phyloP scores from a whole-genome alignment of 441 rosid species.

The Breynia disticha region DNA sequence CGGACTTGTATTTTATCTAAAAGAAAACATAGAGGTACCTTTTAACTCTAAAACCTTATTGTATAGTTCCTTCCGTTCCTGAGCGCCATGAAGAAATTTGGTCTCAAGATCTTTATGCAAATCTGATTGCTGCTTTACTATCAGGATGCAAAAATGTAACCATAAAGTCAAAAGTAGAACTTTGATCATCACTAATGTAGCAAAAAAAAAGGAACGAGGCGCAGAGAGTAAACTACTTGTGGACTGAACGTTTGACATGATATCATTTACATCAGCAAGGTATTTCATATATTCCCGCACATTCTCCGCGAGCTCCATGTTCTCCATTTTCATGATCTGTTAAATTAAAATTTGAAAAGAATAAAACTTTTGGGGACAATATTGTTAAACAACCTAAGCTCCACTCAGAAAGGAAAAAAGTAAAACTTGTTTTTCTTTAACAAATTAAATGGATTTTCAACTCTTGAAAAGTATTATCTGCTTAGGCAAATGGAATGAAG shows the following conservation, averaged over 20 bases:
- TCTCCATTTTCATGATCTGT: constrained; percentile 88
- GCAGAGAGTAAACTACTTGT: constrained; percentile 33
- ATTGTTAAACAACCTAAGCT: neutral
- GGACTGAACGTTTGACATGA: constrained; percentile 37
- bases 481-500: too few species aligned
- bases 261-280: constrained; percentile 40
- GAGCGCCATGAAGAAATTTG: constrained; percentile 56
- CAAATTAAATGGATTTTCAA: too few species aligned
- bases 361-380: neutral
- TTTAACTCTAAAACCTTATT: constrained; percentile 84
- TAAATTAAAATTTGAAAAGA: constrained; percentile 11
- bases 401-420: neutral
- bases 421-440: too few species aligned
- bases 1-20: too few species aligned
- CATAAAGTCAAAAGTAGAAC: constrained; percentile 2
- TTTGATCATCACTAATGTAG: neutral
- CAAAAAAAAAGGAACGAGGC: constrained; percentile 12
- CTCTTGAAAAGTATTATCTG: too few species aligned
- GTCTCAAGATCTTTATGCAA: constrained; percentile 54
- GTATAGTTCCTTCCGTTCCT: constrained; percentile 74
- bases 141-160: constrained; percentile 12
- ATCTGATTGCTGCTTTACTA: constrained; percentile 61
- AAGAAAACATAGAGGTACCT: constrained; percentile 34
- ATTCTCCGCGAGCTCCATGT: constrained; percentile 64
- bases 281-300: constrained; percentile 49